Conservation (phyloP, 805 yeast species). For the Sugiyamaella marilandica region DNA sequence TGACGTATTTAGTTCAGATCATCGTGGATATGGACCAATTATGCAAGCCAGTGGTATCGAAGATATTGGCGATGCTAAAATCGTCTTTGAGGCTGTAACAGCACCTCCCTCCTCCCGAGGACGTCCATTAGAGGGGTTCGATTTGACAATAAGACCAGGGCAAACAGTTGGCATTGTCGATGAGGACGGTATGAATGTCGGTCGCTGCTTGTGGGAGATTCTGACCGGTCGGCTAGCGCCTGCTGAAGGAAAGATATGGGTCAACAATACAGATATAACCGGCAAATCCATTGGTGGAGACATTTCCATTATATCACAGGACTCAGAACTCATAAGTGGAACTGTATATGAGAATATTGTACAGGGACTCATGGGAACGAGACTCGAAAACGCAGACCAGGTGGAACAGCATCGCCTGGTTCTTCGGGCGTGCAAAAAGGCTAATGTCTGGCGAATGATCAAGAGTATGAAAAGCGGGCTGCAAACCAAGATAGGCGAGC, state of each 20-base stretch:
- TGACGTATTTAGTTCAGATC: neutral
- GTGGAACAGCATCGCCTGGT: constrained; percentile 7
- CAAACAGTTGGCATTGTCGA: neutral
- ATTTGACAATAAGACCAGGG: neutral
- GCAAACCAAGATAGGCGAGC: neutral
- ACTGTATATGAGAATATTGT: constrained; percentile 5
- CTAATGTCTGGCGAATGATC: neutral
- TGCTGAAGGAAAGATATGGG: neutral
- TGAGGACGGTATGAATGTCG: neutral
- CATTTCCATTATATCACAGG: neutral
- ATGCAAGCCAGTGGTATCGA: neutral
- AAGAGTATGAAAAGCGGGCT: neutral
- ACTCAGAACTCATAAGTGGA: neutral
- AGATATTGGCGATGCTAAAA: neutral
- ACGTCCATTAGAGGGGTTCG: neutral
- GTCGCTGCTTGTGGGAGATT: neutral
- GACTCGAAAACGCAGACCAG: neutral
- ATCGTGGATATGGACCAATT: neutral
- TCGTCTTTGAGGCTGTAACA: neutral
- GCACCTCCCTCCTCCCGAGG: neutral
- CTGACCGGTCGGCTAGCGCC: neutral
- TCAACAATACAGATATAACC: neutral
- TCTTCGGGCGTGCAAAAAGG: constrained; percentile 5
- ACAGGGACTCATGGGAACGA: constrained; percentile 6
- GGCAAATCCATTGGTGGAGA: neutral